These are phyloP conservation scores for Lavandula angustifolia DNA, from an alignment of 257 asterid species.

Conservation along the genomic window DNA sequence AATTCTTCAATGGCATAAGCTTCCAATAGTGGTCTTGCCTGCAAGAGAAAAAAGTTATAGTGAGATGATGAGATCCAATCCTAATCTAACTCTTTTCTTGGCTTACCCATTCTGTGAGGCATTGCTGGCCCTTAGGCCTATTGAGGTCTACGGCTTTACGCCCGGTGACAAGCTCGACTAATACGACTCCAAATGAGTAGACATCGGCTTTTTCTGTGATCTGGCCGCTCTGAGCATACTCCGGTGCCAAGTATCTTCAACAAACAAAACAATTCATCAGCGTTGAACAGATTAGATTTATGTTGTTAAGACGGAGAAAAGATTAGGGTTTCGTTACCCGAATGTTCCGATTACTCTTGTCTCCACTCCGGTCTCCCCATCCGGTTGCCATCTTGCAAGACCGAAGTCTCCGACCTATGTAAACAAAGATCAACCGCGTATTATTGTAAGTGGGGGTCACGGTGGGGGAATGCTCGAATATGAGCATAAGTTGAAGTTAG, in stretches of 20 bases:
- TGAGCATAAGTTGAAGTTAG: slow-evolving; percentile 4
- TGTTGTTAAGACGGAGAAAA: neutral
- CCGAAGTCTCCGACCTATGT: slow-evolving; percentile 94
- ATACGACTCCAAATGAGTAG: slow-evolving; percentile 93
- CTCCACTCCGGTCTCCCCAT: slow-evolving; percentile 89
- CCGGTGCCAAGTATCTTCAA: slow-evolving; percentile 91
- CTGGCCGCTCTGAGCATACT: slow-evolving; percentile 99
- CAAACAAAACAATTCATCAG: slow-evolving; percentile 6
- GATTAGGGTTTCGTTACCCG: slow-evolving; percentile 49
- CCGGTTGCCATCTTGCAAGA: slow-evolving; percentile 97
- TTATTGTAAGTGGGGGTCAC: no score
- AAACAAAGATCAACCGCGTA: slow-evolving; percentile 9
- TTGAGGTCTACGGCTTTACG: slow-evolving; percentile 90
- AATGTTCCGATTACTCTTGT: slow-evolving; percentile 94
- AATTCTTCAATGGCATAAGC: slow-evolving; percentile 71
- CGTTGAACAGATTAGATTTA: neutral
- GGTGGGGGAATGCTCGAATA: no score
- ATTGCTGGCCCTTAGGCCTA: slow-evolving; percentile 96
- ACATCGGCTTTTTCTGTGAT: slow-evolving; percentile 94
- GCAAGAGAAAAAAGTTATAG: slow-evolving; percentile 12
- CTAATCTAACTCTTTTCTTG: neutral
- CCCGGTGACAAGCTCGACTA: slow-evolving; percentile 93
- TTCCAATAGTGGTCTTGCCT: slow-evolving; percentile 95
- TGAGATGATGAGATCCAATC: neutral
- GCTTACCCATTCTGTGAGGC: slow-evolving; percentile 93